Evolutionary conservation across 2,329 filamentous ascomycete genomes (phyloP).

Genomic region (Harringtonia lauricola): DNA sequence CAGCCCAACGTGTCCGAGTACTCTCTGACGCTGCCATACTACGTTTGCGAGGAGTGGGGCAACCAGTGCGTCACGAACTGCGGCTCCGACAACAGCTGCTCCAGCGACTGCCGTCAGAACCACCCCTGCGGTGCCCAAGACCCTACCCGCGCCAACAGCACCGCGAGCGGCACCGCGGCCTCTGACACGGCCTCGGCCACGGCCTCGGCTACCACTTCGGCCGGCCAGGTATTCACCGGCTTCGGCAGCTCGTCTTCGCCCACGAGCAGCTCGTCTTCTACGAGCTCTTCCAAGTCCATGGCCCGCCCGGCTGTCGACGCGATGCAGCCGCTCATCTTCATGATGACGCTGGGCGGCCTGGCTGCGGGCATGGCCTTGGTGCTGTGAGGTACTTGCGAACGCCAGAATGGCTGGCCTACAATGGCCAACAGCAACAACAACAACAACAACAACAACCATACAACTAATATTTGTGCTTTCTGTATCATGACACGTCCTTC

Average conservation of each 20-base stretch:
- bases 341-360: conserved; percentile 14
- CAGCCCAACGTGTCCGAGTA: conserved; percentile 66
- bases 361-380: conserved; percentile 22
- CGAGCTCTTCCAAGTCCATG: no score
- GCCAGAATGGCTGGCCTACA: no score
- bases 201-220: conserved; percentile 3
- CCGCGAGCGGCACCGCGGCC: conserved; percentile 18
- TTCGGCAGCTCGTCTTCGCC: neutral
- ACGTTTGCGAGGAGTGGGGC: conserved; percentile 61
- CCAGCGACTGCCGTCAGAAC: conserved; percentile 48
- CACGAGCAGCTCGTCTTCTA: neutral
- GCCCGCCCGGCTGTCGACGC: conserved; percentile 23
- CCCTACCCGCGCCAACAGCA: conserved; percentile 47
- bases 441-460: no score
- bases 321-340: conserved; percentile 13
- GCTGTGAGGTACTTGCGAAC: conserved; percentile 21
- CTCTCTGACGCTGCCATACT: conserved; percentile 69
- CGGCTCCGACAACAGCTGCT: conserved; percentile 44
- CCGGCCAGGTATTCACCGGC: neutral
- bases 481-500: no score
- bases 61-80: conserved; percentile 55
- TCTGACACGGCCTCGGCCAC: conserved; percentile 20
- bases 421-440: no score
- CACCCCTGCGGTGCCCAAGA: conserved; percentile 62
- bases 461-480: no score